Percentiles rank a stretch among this genome's conserved stretches.
phyloP scores from a whole-genome alignment of 2,329 filamentous ascomycete species.

The Acrocalymma vagum region DNA sequence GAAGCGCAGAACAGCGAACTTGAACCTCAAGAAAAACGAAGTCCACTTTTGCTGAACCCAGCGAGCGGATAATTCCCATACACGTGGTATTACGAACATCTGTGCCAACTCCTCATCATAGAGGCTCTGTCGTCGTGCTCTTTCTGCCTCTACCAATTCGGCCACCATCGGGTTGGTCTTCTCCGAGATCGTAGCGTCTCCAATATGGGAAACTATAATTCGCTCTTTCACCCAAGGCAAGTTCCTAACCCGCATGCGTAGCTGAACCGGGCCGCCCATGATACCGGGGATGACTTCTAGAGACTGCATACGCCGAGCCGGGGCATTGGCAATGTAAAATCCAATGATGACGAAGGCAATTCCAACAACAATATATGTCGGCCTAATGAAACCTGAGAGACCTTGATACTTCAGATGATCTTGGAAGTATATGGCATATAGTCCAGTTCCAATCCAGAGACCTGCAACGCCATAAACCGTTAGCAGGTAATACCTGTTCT shows the following conservation, averaged over 20 bases:
- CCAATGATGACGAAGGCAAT: constrained; percentile 37
- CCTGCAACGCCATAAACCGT: constrained; percentile 38
- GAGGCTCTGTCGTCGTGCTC: constrained; percentile 33
- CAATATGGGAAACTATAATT: constrained; percentile 37
- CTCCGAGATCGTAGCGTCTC: constrained; percentile 37
- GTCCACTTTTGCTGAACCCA: constrained; percentile 47
- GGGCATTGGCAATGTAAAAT: constrained; percentile 40
- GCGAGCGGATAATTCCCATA: constrained; percentile 38
- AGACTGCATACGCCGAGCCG: constrained; percentile 36
- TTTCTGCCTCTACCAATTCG: constrained; percentile 40
- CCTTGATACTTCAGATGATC: constrained; percentile 39
- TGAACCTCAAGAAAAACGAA: constrained; percentile 45
- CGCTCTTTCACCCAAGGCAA: constrained; percentile 36
- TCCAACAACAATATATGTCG: constrained; percentile 42
- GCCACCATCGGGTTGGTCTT: constrained; percentile 40
- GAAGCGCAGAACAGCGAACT: constrained; percentile 43
- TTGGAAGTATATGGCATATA: constrained; percentile 40
- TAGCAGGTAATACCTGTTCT: constrained; percentile 32
- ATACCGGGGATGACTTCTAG: constrained; percentile 41
- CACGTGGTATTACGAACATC: constrained; percentile 27
- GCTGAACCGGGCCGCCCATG: constrained; percentile 35
- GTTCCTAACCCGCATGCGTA: constrained; percentile 36
- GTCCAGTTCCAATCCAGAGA: constrained; percentile 33
- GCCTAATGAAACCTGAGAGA: constrained; percentile 41
- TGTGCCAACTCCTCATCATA: constrained; percentile 35